Evolutionary conservation across 2,329 filamentous ascomycete species (phyloP), one percentile per base, ranked within the genome.

Genomic region (Colletotrichum sp.): DNA sequence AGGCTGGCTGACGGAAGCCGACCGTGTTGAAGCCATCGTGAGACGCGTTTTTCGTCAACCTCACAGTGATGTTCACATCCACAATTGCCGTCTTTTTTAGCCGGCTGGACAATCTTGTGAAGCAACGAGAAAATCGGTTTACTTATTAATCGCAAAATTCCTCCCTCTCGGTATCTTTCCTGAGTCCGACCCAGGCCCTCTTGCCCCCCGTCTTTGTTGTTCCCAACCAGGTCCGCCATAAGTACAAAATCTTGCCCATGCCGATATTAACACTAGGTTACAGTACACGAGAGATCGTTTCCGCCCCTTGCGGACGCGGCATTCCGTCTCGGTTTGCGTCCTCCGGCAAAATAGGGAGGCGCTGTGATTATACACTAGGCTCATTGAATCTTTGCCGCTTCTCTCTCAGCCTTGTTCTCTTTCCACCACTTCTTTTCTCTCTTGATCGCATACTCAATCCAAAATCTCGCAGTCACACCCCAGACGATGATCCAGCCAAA

Each of bases 401-500:
- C 28, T 65, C 73, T 75, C 39, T 73, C 70, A 16, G 73, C 73
- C 64, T 65, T 75, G 59, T 59, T 75, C 59, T 75, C 64, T 39
- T 73, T 75, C 73, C 73, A 75, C 73, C 73, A 75, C 26, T 73
- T 75, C 65, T 73, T 18, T 24, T 75, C 73, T 3, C 73, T 71
- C 43, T 73, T 75, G 70, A 75, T 73, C 10, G 73, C 73, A 28
- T 36, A 65, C 5, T 75, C 70, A 32, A 75, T 73, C 73, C 73
- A 75, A 15, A 75, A 64, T 32, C 59, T 75, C 28, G 73, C 73
- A 15, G 64, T 18, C 13, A 75, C 70, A 30, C 70, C 73, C 73
- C 73, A 75, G 13, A 75, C 63, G 60, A 75, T 75, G 34, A 75
- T 75, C 73, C 73, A 75, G 7, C 73, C 73, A 16, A 75, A 75